phyloP scores from a whole-genome alignment of 2,329 filamentous ascomycete genomes.

The Ophiognomonia clavigignenti-juglandacearum region DNA sequence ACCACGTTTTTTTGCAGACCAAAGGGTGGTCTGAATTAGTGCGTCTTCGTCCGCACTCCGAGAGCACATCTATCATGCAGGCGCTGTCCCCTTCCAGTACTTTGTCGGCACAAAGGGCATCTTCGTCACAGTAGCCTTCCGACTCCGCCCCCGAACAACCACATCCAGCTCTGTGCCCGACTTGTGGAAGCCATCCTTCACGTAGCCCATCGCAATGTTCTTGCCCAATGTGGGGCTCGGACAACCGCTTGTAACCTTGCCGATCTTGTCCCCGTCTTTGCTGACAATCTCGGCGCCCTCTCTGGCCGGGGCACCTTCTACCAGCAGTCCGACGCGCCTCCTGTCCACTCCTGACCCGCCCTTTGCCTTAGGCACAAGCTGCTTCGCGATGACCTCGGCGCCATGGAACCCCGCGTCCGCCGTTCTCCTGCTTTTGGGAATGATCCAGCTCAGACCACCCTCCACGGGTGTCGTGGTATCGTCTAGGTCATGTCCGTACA shows the following conservation, averaged over 20 bases:
- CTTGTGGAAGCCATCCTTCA: constrained; percentile 78
- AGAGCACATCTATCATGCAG: constrained; percentile 9
- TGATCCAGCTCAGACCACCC: constrained; percentile 66
- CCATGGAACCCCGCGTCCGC: constrained; percentile 75
- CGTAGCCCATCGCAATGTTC: constrained; percentile 96
- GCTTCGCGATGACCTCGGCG: constrained; percentile 68
- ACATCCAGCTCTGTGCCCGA: constrained; percentile 76
- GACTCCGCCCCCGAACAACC: constrained; percentile 69
- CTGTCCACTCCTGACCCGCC: constrained; percentile 65
- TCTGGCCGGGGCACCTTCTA: constrained; percentile 83
- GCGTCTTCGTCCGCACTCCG: not conserved
- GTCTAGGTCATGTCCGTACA: constrained; percentile 98
- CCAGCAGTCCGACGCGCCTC: constrained; percentile 73
- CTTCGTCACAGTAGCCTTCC: constrained; percentile 72
- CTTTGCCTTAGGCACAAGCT: constrained; percentile 69
- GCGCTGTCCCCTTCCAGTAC: constrained; percentile 55
- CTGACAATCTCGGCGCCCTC: constrained; percentile 79
- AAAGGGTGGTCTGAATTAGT: not conserved
- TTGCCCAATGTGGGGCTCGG: constrained; percentile 80
- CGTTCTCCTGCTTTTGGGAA: constrained; percentile 70
- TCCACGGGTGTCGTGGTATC: constrained; percentile 63
- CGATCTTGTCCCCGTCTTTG: constrained; percentile 62
- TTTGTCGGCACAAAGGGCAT: constrained; percentile 85
- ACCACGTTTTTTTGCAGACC: no score
- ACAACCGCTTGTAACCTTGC: constrained; percentile 81